These are phyloP conservation scores for Tinospora cordifolia DNA, from an alignment of 164 flowering plant genomes.

Conservation along the genomic window DNA sequence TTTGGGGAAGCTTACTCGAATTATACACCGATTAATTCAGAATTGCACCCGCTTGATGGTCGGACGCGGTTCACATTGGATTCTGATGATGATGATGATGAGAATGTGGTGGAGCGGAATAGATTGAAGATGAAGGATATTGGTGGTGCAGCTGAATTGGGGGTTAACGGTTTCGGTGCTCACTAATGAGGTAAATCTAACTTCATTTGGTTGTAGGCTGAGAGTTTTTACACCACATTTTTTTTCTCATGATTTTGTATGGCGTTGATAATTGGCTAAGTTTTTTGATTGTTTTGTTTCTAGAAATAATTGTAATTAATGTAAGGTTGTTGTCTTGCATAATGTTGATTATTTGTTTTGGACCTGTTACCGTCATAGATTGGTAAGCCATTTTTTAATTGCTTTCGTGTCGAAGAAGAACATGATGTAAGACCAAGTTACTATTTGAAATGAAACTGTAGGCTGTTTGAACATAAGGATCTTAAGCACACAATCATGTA, in stretches of 20 bases:
- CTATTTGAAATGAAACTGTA: no score
- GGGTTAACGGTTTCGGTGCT: slow-evolving; percentile 48
- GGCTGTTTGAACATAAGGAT: no score
- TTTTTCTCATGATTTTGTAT: neutral
- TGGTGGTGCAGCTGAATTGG: slow-evolving; percentile 15
- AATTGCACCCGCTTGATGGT: slow-evolving; percentile 39
- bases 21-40: slow-evolving; percentile 61
- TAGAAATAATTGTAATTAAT: neutral
- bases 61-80: slow-evolving; percentile 56
- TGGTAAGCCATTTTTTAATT: neutral
- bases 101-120: slow-evolving; percentile 28
- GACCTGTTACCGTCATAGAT: neutral
- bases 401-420: neutral
- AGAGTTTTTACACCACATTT: slow-evolving; percentile 1
- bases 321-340: neutral
- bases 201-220: neutral
- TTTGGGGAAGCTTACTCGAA: slow-evolving; percentile 15
- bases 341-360: neutral
- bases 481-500: no score
- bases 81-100: slow-evolving; percentile 66
- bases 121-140: slow-evolving; percentile 22
- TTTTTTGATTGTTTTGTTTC: neutral
- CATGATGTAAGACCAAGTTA: neutral
- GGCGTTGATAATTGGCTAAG: neutral
- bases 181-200: slow-evolving; percentile 37